Conservation (phyloP, 257 asterid genomes). For the Marsdenia floribunda region DNA sequence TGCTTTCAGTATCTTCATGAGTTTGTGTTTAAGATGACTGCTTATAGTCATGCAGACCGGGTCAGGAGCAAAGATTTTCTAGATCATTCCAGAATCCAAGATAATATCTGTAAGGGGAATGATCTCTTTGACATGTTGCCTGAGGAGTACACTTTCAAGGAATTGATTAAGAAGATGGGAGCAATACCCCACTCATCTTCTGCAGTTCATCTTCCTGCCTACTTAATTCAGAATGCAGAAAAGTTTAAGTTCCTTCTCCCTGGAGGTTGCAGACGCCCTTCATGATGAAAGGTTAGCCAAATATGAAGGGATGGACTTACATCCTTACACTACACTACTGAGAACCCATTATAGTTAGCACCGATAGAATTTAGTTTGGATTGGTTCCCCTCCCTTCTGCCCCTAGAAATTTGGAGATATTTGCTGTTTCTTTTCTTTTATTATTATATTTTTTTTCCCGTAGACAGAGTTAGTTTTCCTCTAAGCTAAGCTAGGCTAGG, state of each 20-base stretch:
- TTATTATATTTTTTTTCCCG: background rate
- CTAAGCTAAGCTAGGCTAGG: background rate
- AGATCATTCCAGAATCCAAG: slow-evolving; percentile 62
- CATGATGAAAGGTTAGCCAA: slow-evolving; percentile 20
- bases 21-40: slow-evolving; percentile 64
- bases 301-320: background rate
- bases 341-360: background rate
- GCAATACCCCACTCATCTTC: slow-evolving; percentile 72
- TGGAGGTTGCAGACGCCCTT: slow-evolving; percentile 68
- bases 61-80: slow-evolving; percentile 43
- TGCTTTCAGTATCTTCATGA: slow-evolving; percentile 56
- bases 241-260: slow-evolving; percentile 78
- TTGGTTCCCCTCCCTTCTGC: background rate
- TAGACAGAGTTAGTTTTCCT: background rate
- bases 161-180: slow-evolving; percentile 82
- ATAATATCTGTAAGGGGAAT: slow-evolving; percentile 61
- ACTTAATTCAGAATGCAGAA: slow-evolving; percentile 65
- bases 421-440: background rate
- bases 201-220: slow-evolving; percentile 78
- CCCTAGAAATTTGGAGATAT: background rate
- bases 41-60: slow-evolving; percentile 64
- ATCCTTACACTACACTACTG: background rate
- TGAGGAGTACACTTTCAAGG: slow-evolving; percentile 81
- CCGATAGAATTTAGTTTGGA: background rate
- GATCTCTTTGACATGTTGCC: slow-evolving; percentile 92